Evolutionary conservation across 2,329 filamentous ascomycete genomes (phyloP).

Genomic region (Saccharata proteae): DNA sequence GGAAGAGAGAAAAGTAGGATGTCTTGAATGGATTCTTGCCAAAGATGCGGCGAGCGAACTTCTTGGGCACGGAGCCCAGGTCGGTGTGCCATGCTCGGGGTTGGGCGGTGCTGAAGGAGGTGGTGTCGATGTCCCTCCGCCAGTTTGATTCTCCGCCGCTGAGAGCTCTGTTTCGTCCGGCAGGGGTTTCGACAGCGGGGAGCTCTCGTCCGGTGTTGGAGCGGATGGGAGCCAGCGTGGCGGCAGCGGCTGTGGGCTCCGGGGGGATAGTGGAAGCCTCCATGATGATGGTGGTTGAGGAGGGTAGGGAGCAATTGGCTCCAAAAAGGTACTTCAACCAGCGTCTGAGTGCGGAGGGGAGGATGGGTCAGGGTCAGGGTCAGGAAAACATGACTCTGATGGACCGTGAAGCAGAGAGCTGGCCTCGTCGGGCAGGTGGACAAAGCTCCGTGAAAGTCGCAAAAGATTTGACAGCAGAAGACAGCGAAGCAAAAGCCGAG

Average conservation of each 20-base stretch:
- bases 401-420: no score
- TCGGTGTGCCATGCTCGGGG: conserved; percentile 19
- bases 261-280: conserved; percentile 7
- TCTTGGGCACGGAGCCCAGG: conserved; percentile 19
- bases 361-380: no score
- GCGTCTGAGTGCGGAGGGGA: no score
- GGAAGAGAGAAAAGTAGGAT: conserved; percentile 39
- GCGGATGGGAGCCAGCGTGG: conserved; percentile 4
- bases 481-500: no score
- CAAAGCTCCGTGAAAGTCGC: no score
- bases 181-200: background rate
- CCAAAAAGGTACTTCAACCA: no score
- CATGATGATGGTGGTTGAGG: conserved; percentile 2
- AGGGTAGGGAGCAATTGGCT: no score
- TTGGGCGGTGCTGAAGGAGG: conserved; percentile 23
- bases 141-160: conserved; percentile 17
- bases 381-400: no score
- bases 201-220: conserved; percentile 3
- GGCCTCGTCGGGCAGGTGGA: no score
- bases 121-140: conserved; percentile 21
- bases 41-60: conserved; percentile 26
- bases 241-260: conserved; percentile 6
- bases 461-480: no score
- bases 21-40: conserved; percentile 33
- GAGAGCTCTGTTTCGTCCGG: conserved; percentile 11